Evolutionary conservation across 257 asterid species (phyloP), one percentile per base, ranked within the genome.

Genomic region (Sherardia arvensis): DNA sequence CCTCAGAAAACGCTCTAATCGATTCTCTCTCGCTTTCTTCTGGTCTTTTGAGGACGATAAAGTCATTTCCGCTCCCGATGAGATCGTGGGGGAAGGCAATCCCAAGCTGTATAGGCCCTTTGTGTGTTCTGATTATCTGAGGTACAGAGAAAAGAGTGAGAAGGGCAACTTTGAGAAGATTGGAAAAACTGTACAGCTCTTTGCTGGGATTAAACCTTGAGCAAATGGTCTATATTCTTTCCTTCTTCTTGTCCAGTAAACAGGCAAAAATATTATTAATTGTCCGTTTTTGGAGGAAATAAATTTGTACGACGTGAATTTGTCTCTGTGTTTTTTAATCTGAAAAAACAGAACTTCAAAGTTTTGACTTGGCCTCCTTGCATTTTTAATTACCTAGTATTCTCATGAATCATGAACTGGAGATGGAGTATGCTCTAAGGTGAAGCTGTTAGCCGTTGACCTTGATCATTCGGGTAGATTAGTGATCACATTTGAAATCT

Each of bases 31-130:
- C 3, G 90, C 82, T 10, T 87, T 85, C 78, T 85, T 87, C 53
- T 87, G 95, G 95, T 84, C 93, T 55, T 87, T 87, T 55, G 90
- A 85, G 66, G 90, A 87, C 22, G 85, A 85, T 22, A 85, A 85
- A 69, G 79, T 83, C 29, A 71, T 87, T 7, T 18, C 17, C 2
- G 86, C 95, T 7, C 93, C 90, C 0, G 81, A 81, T 30, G 88
- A 85, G 53, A 78, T 87, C n/a, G 75, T 80, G 12, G 90, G 86
- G 5, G 30, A 61, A 11, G 76, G 47, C 5, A 61, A 68, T 25
- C 38, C 28, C 4, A 83, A 88, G 77, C 64, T 74, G 36, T 87
- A 81, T 27, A 58, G 70, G 63, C 79, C 95, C 5, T 87, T 87
- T 53, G 69, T 81, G 30, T 84, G 92, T 54, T 59, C 56, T 66